These are phyloP conservation scores for Penicillium sp. DNA, from an alignment of 2,329 filamentous ascomycete species.

Conservation along the genomic window DNA sequence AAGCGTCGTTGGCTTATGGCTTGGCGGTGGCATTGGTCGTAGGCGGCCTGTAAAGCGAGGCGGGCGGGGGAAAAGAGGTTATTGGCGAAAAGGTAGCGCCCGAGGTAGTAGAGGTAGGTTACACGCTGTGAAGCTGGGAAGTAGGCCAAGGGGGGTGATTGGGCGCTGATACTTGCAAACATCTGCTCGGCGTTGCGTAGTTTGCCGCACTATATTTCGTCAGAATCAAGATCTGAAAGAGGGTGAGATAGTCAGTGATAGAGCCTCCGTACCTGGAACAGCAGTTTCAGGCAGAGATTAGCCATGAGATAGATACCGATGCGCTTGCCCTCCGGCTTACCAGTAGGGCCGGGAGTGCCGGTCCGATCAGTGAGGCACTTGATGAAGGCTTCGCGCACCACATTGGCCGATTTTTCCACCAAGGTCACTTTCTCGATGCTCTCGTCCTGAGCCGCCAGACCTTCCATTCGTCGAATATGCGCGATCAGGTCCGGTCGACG, in stretches of 20 bases:
- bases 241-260: background rate
- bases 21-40: conserved; percentile 60
- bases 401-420: conserved; percentile 78
- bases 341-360: conserved; percentile 51
- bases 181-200: conserved; percentile 77
- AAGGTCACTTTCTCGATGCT: conserved; percentile 66
- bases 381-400: conserved; percentile 82
- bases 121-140: conserved; percentile 82
- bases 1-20: conserved; percentile 60
- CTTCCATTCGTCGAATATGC: conserved; percentile 44
- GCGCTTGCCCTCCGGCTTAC: conserved; percentile 72
- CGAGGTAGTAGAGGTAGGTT: conserved; percentile 89
- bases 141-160: conserved; percentile 67
- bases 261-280: conserved; percentile 61
- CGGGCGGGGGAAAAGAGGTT: conserved; percentile 72
- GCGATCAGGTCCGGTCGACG: conserved; percentile 68
- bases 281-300: conserved; percentile 77
- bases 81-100: conserved; percentile 78
- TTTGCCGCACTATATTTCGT: conserved; percentile 58
- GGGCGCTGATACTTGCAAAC: conserved; percentile 76
- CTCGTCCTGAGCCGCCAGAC: conserved; percentile 44
- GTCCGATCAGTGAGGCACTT: conserved; percentile 77
- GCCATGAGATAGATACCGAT: conserved; percentile 83
- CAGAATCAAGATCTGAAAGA: background rate
- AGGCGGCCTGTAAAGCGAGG: conserved; percentile 67